Evolutionary conservation across 1,284 basidiomycete species (phyloP).

Genomic region (Leccinum pachyderme): DNA sequence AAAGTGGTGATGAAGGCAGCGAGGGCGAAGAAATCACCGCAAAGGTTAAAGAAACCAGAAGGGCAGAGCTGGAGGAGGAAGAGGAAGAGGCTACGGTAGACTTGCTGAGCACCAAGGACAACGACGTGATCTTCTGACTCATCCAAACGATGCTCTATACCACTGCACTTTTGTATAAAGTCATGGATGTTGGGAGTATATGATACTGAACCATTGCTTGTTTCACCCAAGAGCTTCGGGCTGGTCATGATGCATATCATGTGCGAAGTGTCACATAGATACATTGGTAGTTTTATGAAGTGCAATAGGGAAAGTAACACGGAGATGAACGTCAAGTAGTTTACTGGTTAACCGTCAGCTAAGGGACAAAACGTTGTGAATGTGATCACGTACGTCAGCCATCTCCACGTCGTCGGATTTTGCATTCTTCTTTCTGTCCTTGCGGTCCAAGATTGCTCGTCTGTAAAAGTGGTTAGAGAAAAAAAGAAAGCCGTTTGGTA

Average conservation of each 20-base stretch:
- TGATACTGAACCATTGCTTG: constrained; percentile 4
- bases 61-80: constrained; percentile 20
- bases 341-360: constrained; percentile 22
- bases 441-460: constrained; percentile 79
- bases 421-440: constrained; percentile 66
- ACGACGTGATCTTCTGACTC: constrained; percentile 84
- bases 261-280: constrained; percentile 46
- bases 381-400: constrained; percentile 59
- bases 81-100: constrained; percentile 44
- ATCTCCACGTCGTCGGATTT: constrained; percentile 66
- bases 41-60: constrained; percentile 8
- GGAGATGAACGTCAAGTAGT: constrained; percentile 18
- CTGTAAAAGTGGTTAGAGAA: constrained; percentile 36
- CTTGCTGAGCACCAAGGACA: constrained; percentile 82
- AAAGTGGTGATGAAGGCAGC: neutral
- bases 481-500: neutral
- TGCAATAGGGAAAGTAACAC: constrained; percentile 32
- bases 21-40: constrained; percentile 2
- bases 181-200: constrained; percentile 1
- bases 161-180: constrained; percentile 7
- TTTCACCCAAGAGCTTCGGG: constrained; percentile 7
- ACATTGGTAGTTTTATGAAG: constrained; percentile 50
- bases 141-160: constrained; percentile 10
- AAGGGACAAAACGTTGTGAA: constrained; percentile 12
- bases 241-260: constrained; percentile 52